phyloP scores from a whole-genome alignment of 768 basidiomycete genomes.

The Tulasnella sp. region DNA sequence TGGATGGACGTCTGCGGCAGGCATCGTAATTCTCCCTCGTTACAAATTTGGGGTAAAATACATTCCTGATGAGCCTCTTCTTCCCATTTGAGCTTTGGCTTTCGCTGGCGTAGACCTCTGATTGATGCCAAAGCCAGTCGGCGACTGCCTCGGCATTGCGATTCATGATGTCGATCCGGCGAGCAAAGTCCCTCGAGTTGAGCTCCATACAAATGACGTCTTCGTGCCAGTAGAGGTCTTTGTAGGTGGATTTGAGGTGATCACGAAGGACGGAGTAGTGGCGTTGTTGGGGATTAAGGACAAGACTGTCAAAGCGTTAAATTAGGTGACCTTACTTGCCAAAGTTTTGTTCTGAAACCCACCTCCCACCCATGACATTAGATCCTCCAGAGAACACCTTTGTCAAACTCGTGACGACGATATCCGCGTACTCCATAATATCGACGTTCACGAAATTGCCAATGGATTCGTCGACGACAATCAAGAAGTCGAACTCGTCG shows the following conservation, averaged over 20 bases:
- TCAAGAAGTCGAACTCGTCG: slow-evolving; percentile 78
- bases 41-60: slow-evolving; percentile 83
- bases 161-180: slow-evolving; percentile 69
- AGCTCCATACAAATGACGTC: slow-evolving; percentile 97
- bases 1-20: slow-evolving; percentile 44
- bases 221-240: slow-evolving; percentile 81
- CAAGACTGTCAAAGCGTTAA: slow-evolving; percentile 47
- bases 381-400: slow-evolving; percentile 93
- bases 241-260: slow-evolving; percentile 51
- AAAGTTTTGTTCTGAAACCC: slow-evolving; percentile 26
- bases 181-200: slow-evolving; percentile 87
- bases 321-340: not conserved
- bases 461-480: slow-evolving; percentile 90
- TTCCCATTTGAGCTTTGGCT: slow-evolving; percentile 16
- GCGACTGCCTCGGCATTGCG: slow-evolving; percentile 74
- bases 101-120: not conserved
- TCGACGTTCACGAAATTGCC: slow-evolving; percentile 94
- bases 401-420: slow-evolving; percentile 84
- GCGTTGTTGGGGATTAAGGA: slow-evolving; percentile 73
- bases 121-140: slow-evolving; percentile 49
- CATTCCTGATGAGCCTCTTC: slow-evolving; percentile 54
- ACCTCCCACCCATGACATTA: slow-evolving; percentile 99
- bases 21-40: slow-evolving; percentile 62
- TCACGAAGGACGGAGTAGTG: slow-evolving; percentile 62
- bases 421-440: slow-evolving; percentile 74